A percentile compares a stretch with the other conserved stretches of the same genome.
These are phyloP conservation scores for Xylaria sp. DNA, from an alignment of 2,329 filamentous ascomycete genomes.

Conservation along the genomic window DNA sequence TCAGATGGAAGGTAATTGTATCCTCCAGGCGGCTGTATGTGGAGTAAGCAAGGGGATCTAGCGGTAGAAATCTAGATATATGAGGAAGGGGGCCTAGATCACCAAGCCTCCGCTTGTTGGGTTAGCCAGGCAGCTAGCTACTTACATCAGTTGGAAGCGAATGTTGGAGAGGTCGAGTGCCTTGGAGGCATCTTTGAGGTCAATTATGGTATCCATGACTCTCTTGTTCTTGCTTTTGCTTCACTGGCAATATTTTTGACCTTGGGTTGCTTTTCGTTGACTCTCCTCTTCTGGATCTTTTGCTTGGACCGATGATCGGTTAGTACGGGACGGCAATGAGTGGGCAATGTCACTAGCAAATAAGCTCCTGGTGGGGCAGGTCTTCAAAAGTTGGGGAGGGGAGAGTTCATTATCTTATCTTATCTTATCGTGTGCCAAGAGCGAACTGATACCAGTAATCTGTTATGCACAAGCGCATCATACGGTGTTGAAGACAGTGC, in stretches of 20 bases:
- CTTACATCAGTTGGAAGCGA: conserved; percentile 91
- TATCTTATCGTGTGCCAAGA: conserved; percentile 29
- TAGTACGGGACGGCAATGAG: not conserved
- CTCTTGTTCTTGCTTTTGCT: not conserved
- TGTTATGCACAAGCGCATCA: conserved; percentile 28
- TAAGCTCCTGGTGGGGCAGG: conserved; percentile 16
- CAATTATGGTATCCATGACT: conserved; percentile 90
- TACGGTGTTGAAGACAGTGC: not conserved
- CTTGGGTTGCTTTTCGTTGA: conserved; percentile 13
- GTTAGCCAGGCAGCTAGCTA: conserved; percentile 51
- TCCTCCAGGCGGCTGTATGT: conserved; percentile 86
- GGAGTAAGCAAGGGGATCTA: conserved; percentile 4
- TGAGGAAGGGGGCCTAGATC: conserved; percentile 6
- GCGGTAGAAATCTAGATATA: not conserved
- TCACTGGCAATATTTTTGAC: not conserved
- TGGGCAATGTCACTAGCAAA: not conserved
- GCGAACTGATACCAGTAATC: not conserved
- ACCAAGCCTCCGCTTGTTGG: conserved; percentile 14
- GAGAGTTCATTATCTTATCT: conserved; percentile 27
- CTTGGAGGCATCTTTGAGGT: conserved; percentile 84
- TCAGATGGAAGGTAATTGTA: conserved; percentile 96
- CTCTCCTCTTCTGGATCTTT: not conserved
- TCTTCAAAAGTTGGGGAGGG: conserved; percentile 8
- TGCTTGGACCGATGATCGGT: conserved; percentile 23
- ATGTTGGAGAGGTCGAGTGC: conserved; percentile 92